Base-by-base conservation (phyloP, 2,329 filamentous ascomycete genomes). In the Fusarium coicis region DNA sequence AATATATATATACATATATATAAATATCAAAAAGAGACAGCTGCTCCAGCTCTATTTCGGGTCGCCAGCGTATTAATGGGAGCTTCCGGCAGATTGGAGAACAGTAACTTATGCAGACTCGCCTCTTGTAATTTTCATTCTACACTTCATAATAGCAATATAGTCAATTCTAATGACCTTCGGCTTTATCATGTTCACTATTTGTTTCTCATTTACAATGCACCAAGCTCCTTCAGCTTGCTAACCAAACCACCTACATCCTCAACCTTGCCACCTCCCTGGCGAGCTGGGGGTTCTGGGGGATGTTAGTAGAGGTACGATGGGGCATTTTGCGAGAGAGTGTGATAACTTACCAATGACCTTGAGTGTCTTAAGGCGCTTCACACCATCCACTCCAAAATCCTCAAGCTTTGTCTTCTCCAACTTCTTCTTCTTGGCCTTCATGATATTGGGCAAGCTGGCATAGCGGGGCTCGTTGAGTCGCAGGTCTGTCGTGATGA, bases 351-450 rank as follows among this genome's bases (percentile, higher is more conserved):
- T 84, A 94, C 92, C 93, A 54, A 89, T 90, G 74, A 99, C 95
- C 89, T 96, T 96, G 77, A 98, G 79, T 61, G 94, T 93, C 90
- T 96, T 97, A 81, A 99, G 84, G 78, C 95, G 88, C 84, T 88
- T 91, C 82, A 89, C 88, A 58, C 89, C 89, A 77, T 95, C 91
- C 47, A 97, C 84, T 4, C 93, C 94, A 82, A 93, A 93, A 80
- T 99, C 96, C 64, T 86, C 88, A 81, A 98, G 82, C 74, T 89
- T 94, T 88, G 94, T 93, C 92, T 98, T 98, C 79, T 96, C 94
- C 77, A 99, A 80, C 80, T 93, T 93, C 93, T 99, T 99, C 93
- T 98, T 99, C 93, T 99, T 99, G 59, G 96, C 96, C 92, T 98
- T 99, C 96, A 99, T 99, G 75, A 99, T 98, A 82, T 98, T 98